Base-by-base conservation (phyloP, 2,329 filamentous ascomycete species). In the Didymella sp. region DNA sequence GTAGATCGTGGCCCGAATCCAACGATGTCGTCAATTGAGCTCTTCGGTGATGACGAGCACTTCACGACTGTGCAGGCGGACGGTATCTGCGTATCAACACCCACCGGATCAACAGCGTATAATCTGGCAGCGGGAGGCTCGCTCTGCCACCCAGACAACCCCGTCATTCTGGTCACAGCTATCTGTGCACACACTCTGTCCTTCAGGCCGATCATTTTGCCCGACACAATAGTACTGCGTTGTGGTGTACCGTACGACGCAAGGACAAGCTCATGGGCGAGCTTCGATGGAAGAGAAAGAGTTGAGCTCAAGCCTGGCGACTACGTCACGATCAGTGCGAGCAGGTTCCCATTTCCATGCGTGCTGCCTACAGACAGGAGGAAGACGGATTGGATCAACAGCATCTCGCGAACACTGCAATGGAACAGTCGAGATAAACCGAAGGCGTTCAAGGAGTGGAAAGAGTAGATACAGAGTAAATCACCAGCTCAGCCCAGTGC, bases 101-200 rank as follows among this genome's bases (percentile, higher is more conserved):
- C 94, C 0, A 98, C 95, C 0, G 95, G 94, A 13, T 95, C 90
- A 6, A 98, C 94, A 13, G 94, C 94, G 17, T 98, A 98, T 79
- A 97, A 96, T 72, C 87, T 98, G 19, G 94, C 93, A 0, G 93
- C 94, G 0, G 95, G 95, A n/a, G 94, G 94, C 19, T 96, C 92
- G 3, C 84, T 98, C 22, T 97, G 92, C 71, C 94, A 98, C 73
- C 94, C 94, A 0, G 95, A 98, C 68, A 98, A 97, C 73, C 95
- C 94, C 0, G 93, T 97, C 44, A 96, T 98, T 77, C 86, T 98
- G 2, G 87, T 98, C 6, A 96, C 93, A 0, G 90, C 94, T 46
- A 96, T 98, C 53, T 97, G 93, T 73, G 91, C 95, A 1, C 94
- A 98, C 76, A 97, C 94, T 0, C 83, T 98, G 3, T 96, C 91